Evolutionary conservation across 2,329 filamentous ascomycete genomes (phyloP).

Genomic region (Botrytis cinerea): DNA sequence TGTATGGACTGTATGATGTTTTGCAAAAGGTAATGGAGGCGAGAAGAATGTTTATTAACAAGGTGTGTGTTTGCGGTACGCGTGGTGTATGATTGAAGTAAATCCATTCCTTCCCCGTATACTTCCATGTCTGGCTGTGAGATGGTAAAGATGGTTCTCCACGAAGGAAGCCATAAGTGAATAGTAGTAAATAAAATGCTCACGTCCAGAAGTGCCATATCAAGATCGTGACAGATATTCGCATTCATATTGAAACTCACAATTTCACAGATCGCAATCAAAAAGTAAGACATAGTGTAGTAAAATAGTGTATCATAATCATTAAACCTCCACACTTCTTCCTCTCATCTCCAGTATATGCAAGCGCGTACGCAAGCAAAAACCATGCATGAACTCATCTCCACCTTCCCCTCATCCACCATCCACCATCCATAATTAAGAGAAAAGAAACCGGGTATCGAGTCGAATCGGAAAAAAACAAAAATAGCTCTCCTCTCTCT

Average conservation of each 20-base stretch:
- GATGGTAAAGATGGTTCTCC: not conserved
- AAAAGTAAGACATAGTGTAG: not conserved
- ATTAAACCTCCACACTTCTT: constrained; percentile 7
- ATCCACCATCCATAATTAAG: constrained; percentile 9
- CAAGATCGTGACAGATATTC: not conserved
- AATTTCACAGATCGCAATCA: not conserved
- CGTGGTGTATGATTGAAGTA: not conserved
- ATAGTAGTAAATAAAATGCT: not conserved
- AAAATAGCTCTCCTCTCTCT: constrained; percentile 7
- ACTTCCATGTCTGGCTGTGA: not conserved
- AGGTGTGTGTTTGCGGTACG: not conserved
- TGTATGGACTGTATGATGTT: no score
- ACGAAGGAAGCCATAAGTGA: not conserved
- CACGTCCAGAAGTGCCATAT: not conserved
- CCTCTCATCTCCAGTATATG: not conserved
- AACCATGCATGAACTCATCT: constrained; percentile 12
- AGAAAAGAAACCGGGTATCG: constrained; percentile 23
- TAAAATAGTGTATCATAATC: not conserved
- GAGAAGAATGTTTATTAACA: not conserved
- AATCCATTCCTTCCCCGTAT: no score
- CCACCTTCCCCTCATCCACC: not conserved
- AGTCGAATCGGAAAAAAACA: constrained; percentile 19
- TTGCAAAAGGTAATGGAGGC: not conserved
- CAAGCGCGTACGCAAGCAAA: not conserved
- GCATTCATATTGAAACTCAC: not conserved